Conservation (phyloP, 805 yeast species). For the Helenozyma rhizophorensis region DNA sequence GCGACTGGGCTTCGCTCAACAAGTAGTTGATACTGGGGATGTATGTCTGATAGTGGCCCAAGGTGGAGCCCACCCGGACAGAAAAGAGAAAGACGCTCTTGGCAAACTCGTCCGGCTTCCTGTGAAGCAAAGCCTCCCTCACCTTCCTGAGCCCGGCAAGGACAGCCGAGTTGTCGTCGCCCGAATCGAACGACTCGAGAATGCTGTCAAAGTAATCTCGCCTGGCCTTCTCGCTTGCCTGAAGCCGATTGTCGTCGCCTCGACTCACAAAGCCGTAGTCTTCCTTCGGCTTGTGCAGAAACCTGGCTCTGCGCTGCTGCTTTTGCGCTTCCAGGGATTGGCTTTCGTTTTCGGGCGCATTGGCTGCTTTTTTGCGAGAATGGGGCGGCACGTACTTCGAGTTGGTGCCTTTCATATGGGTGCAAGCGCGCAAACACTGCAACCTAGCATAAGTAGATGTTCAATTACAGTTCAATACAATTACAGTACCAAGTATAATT, state of each 20-base stretch:
- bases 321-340: background rate
- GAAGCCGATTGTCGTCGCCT: slow-evolving; percentile 52
- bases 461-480: no score
- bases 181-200: slow-evolving; percentile 12
- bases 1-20: slow-evolving; percentile 21
- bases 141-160: slow-evolving; percentile 41
- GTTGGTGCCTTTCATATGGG: no score
- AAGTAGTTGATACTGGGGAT: slow-evolving; percentile 48
- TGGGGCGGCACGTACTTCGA: no score
- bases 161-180: slow-evolving; percentile 11
- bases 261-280: slow-evolving; percentile 55
- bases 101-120: slow-evolving; percentile 33
- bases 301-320: slow-evolving; percentile 1
- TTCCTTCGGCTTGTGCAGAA: background rate
- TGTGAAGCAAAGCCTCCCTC: slow-evolving; percentile 50
- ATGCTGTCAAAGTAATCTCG: slow-evolving; percentile 36
- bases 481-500: no score
- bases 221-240: slow-evolving; percentile 40
- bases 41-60: slow-evolving; percentile 51
- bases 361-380: slow-evolving; percentile 18
- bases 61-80: slow-evolving; percentile 38
- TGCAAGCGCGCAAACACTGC: no score
- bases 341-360: background rate
- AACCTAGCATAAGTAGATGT: no score
- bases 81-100: slow-evolving; percentile 47